Percentiles rank a stretch among this genome's conserved stretches.
phyloP scores from a whole-genome alignment of 345 rosid species.

The Rhodamnia rubescens region DNA sequence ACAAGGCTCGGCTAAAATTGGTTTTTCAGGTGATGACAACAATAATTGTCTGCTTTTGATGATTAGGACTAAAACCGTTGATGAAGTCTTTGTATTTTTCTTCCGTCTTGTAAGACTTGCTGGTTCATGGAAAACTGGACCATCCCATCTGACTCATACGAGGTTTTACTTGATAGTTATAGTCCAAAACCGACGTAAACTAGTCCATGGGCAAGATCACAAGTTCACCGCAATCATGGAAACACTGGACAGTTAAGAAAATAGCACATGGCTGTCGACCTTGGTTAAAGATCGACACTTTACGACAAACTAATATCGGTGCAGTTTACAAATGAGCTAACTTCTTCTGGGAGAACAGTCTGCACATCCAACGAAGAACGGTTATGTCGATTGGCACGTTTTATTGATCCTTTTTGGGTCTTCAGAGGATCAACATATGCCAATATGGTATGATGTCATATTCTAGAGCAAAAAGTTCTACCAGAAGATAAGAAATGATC shows the following conservation, averaged over 20 bases:
- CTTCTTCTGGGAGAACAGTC: not conserved
- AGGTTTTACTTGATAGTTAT: not conserved
- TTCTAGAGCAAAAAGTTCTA: not conserved
- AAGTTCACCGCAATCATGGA: not conserved
- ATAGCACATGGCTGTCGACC: not conserved
- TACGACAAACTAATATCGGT: not conserved
- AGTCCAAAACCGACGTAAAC: not conserved
- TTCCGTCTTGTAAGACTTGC: not conserved
- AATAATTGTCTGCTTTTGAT: not conserved
- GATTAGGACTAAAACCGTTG: not conserved
- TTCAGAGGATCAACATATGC: not conserved
- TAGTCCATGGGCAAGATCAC: not conserved
- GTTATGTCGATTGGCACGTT: not conserved
- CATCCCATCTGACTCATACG: not conserved
- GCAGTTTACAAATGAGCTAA: not conserved
- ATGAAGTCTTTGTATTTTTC: not conserved
- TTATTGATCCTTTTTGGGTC: not conserved
- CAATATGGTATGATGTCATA: not conserved
- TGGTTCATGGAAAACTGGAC: not conserved
- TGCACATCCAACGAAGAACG: not conserved
- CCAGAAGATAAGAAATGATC: not conserved
- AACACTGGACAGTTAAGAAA: not conserved
- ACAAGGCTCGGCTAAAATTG: not conserved
- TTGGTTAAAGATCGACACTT: not conserved
- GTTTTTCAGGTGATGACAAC: not conserved